Percentiles rank a stretch among this genome's conserved stretches.
Conservation (phyloP, 306 rosid genomes). For the Urtica urens region DNA sequence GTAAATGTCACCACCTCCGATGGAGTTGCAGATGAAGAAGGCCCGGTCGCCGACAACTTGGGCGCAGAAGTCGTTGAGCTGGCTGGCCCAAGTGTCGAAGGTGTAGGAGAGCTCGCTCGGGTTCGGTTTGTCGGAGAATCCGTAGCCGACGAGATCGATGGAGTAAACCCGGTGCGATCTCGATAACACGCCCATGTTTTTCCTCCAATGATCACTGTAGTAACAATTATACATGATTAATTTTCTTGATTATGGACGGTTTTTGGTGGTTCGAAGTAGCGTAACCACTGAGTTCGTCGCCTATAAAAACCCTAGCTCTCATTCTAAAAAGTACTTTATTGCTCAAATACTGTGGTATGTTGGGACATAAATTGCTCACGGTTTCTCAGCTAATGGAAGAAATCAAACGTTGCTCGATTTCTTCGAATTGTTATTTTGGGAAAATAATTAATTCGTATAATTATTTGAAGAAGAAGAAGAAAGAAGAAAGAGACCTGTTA, state of each 20-base stretch:
- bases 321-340: no score
- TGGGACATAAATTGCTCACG: no score
- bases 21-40: constrained; percentile 86
- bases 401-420: no score
- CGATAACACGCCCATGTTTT: constrained; percentile 64
- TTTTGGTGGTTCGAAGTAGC: no score
- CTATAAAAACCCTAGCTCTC: no score
- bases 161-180: constrained; percentile 69
- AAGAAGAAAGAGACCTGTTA: constrained; percentile 80
- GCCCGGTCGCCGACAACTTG: constrained; percentile 66
- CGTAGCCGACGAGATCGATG: constrained; percentile 92
- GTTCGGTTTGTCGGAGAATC: constrained; percentile 89
- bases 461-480: no score
- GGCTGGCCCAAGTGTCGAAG: constrained; percentile 92
- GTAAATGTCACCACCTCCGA: constrained; percentile 57
- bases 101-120: constrained; percentile 69
- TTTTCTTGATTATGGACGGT: no score
- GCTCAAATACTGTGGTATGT: no score
- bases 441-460: no score
- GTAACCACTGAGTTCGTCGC: no score
- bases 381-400: no score
- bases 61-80: constrained; percentile 60
- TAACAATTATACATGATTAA: constrained; percentile 14
- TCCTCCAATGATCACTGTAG: constrained; percentile 96
- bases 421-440: no score